A percentile compares a stretch with the other conserved stretches of the same genome.
These are phyloP conservation scores for Fusarium marasasianum DNA, from an alignment of 2,329 filamentous ascomycete species.

Conservation along the genomic window DNA sequence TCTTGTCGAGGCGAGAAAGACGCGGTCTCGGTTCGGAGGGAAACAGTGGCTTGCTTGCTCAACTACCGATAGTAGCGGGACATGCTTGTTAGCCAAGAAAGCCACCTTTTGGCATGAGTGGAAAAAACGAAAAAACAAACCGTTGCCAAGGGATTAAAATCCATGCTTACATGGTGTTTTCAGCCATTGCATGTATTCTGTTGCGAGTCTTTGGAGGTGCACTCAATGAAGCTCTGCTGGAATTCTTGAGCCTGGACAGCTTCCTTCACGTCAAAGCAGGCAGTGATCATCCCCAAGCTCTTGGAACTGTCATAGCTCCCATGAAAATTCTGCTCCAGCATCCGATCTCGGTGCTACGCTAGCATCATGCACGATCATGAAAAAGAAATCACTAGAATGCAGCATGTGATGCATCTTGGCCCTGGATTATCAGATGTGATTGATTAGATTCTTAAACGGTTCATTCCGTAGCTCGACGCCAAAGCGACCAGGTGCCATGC, in stretches of 20 bases:
- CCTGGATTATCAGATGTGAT: constrained; percentile 38
- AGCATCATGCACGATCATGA: constrained; percentile 16
- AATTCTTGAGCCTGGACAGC: background rate
- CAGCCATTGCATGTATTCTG: background rate
- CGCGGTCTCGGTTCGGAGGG: background rate
- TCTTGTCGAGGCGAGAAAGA: background rate
- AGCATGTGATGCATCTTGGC: constrained; percentile 10
- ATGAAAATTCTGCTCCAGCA: constrained; percentile 9
- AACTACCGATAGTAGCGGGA: constrained; percentile 17
- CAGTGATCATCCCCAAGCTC: background rate
- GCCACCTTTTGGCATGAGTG: background rate
- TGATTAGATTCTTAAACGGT: constrained; percentile 38
- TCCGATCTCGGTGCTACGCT: constrained; percentile 24
- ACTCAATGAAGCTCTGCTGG: background rate
- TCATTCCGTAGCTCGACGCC: constrained; percentile 30
- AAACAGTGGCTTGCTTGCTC: background rate
- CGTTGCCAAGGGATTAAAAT: background rate
- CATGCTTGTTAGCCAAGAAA: background rate
- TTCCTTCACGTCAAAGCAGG: background rate
- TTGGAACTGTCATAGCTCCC: constrained; percentile 3
- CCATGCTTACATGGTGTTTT: background rate
- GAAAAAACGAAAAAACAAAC: background rate
- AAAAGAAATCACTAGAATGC: background rate
- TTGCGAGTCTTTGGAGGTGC: background rate
- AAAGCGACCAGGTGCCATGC: constrained; percentile 7